Percentiles rank a stretch among this genome's conserved stretches.
These are phyloP conservation scores for Colletotrichum tamarilloi DNA, from an alignment of 2,329 filamentous ascomycete species.

Conservation along the genomic window DNA sequence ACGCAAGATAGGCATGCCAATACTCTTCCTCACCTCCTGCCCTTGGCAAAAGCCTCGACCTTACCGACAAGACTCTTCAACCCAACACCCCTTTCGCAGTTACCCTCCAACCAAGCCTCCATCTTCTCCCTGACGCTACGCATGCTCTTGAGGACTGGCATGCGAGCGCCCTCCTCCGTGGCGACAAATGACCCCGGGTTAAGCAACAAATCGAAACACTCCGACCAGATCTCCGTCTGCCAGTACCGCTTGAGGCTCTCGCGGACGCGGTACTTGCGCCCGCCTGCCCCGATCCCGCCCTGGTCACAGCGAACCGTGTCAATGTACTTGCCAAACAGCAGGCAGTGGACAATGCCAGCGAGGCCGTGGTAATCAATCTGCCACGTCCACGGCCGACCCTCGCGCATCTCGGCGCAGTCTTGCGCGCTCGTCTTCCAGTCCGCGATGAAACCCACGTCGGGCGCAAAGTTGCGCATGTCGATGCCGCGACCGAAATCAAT, in stretches of 20 bases:
- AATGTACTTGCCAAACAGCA: conserved; percentile 96
- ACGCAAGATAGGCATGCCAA: background rate
- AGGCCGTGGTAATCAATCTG: conserved; percentile 97
- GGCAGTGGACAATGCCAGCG: conserved; percentile 85
- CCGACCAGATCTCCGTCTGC: conserved; percentile 91
- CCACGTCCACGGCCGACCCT: conserved; percentile 94
- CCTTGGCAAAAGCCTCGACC: conserved; percentile 63
- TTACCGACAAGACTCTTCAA: conserved; percentile 77
- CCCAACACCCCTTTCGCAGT: conserved; percentile 83
- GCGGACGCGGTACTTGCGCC: conserved; percentile 80
- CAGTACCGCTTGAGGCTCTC: conserved; percentile 94
- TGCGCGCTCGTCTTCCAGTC: conserved; percentile 92
- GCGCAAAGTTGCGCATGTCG: conserved; percentile 87
- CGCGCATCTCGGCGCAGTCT: conserved; percentile 96
- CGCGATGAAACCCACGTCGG: conserved; percentile 87
- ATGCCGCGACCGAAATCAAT: conserved; percentile 97
- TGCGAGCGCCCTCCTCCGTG: conserved; percentile 70
- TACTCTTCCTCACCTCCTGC: conserved; percentile 40
- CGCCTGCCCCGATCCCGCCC: conserved; percentile 63
- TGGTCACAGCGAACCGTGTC: conserved; percentile 74
- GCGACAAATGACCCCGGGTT: conserved; percentile 80
- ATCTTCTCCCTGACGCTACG: conserved; percentile 77
- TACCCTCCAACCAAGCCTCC: conserved; percentile 84
- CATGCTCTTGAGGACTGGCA: conserved; percentile 82
- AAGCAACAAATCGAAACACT: conserved; percentile 85